phyloP scores from a whole-genome alignment of 345 rosid genomes.

The Linum lewisii region DNA sequence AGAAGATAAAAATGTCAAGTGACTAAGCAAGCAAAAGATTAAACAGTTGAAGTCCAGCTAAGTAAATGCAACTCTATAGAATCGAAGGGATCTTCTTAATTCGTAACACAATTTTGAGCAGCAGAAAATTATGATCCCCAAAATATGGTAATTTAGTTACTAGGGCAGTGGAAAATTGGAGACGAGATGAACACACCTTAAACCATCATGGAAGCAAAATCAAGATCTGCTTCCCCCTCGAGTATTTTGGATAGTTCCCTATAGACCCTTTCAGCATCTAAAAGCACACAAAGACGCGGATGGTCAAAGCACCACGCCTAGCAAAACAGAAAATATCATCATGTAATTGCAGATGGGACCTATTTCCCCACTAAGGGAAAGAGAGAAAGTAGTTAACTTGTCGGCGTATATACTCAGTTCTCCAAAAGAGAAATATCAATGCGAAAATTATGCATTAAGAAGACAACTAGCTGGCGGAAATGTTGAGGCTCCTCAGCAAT shows the following conservation, averaged over 20 bases:
- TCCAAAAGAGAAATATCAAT: conserved; percentile 76
- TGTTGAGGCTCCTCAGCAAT: conserved; percentile 83
- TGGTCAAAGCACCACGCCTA: conserved; percentile 98
- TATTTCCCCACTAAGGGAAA: neutral
- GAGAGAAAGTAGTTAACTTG: neutral
- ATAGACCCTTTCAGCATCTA: conserved; percentile 93
- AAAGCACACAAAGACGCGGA: conserved; percentile 87
- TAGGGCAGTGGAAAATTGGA: neutral
- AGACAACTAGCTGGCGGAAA: conserved; percentile 91
- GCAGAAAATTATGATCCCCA: no score
- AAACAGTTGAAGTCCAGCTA: no score
- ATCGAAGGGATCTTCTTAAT: no score
- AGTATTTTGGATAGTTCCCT: conserved; percentile 82
- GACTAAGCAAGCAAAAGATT: no score
- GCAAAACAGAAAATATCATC: conserved; percentile 12
- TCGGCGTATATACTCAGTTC: conserved; percentile 46
- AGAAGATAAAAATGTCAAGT: no score
- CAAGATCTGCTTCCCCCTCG: conserved; percentile 92
- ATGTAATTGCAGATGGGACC: neutral
- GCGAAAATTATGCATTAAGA: conserved; percentile 81
- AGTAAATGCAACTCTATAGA: no score
- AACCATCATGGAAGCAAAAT: conserved; percentile 95
- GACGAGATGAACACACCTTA: conserved; percentile 48
- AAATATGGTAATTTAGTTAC: no score
- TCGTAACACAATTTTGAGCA: no score